Evolutionary conservation across 768 basidiomycete species (phyloP), one percentile per base, ranked within the genome.

Genomic region (Scleroderma bovista): DNA sequence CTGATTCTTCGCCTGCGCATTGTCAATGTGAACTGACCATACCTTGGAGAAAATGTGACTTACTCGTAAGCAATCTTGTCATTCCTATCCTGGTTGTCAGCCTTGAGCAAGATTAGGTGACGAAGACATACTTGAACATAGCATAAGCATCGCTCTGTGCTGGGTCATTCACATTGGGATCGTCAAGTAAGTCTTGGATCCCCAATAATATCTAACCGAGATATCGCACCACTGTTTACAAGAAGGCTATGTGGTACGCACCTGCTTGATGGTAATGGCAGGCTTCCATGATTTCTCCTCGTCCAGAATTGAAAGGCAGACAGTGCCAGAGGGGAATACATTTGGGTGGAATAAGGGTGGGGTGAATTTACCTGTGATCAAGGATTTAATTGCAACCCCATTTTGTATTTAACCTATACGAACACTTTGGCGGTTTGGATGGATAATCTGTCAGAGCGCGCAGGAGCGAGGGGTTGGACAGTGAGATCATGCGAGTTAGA

Each of bases 271-370:
- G 2, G 96, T 98, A 59, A 99, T 97, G 7, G 93, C 90, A 22
- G 96, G 93, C 65, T 97, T 97, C 96, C 96, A 99, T 1, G 86
- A 86, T 67, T 99, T 98, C 70, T 99, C 96, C 65, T 99, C 96
- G 62, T 98, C 95, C 47, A 99, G 72, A 62, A 99, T 99, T 11
- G 94, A 97, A 24, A 99, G 75, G 67, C 95, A 98, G 41, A 98
- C 94, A 17, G 96, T 99, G 22, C 96, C 96, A 26, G 95, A 98
- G 1, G 96, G 96, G 64, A 97, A 99, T 48, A 99, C 94, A 64
- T 98, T 98, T 23, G 95, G 94, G 65, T 99, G 95, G 74, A 97
- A 97, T 44, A 98, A 74, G 32, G 95, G 86, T 2, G 95, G 96
- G 1, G 83, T 75, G 71, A 97, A 98, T 84, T 98, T 98, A 75